Evolutionary conservation across 768 basidiomycete species (phyloP).

Genomic region (Suillus fuscotomentosus): DNA sequence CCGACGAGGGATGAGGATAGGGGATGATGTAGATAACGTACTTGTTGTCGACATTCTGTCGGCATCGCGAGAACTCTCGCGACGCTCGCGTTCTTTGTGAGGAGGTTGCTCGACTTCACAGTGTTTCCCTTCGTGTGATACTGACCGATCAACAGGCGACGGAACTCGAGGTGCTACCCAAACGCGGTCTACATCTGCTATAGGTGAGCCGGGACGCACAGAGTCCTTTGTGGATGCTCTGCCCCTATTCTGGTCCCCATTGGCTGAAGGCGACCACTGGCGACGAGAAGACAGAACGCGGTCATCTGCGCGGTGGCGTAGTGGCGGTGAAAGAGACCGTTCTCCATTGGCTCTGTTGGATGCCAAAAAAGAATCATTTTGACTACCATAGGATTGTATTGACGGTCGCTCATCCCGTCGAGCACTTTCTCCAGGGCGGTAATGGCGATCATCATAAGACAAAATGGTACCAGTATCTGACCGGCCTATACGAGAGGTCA

Average conservation of each 20-base stretch:
- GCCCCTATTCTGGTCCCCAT: constrained; percentile 22
- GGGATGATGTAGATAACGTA: constrained; percentile 48
- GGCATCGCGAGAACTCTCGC: constrained; percentile 25
- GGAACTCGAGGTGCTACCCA: constrained; percentile 17
- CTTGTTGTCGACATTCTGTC: constrained; percentile 39
- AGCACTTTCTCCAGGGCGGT: constrained; percentile 46
- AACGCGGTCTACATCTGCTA: constrained; percentile 24
- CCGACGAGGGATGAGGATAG: constrained; percentile 33
- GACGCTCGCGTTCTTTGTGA: constrained; percentile 18
- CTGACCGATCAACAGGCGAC: constrained; percentile 11
- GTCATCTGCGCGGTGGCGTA: constrained; percentile 25
- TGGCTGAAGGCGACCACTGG: constrained; percentile 16
- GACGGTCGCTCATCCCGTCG: constrained; percentile 27
- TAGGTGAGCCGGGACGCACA: constrained; percentile 4
- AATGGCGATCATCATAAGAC: constrained; percentile 63
- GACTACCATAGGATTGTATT: constrained; percentile 17
- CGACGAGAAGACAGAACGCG: constrained; percentile 21
- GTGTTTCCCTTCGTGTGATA: constrained; percentile 25
- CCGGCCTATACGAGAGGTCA: constrained; percentile 27
- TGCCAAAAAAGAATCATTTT: constrained; percentile 25
- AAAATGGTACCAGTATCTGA: constrained; percentile 31
- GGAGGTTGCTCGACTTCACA: constrained; percentile 20
- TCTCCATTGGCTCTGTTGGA: constrained; percentile 16
- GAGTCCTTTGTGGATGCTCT: not conserved
- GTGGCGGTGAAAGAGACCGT: constrained; percentile 21